These are phyloP conservation scores for Verticillium nubilum DNA, from an alignment of 2,329 filamentous ascomycete genomes.

Conservation along the genomic window DNA sequence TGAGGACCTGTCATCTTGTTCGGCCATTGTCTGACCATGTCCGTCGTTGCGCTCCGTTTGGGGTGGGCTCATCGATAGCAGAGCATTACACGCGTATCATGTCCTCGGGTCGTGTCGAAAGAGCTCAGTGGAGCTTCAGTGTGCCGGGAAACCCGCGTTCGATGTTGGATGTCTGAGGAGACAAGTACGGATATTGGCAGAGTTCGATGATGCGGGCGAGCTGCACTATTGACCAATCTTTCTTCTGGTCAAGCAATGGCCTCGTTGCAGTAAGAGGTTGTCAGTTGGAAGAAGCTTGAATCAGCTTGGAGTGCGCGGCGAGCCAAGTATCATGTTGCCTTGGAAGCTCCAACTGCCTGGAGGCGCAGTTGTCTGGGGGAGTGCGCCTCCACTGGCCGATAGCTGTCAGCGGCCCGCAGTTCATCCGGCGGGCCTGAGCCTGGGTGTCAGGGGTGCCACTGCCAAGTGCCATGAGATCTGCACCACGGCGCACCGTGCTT, in stretches of 20 bases:
- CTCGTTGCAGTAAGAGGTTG: background rate
- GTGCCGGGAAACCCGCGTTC: background rate
- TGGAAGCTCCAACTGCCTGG: background rate
- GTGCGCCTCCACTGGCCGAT: background rate
- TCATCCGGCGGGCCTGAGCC: background rate
- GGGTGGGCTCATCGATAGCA: conserved; percentile 12
- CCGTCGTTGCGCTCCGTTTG: conserved; percentile 24
- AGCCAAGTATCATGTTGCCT: background rate
- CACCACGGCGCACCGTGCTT: background rate
- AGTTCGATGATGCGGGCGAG: background rate
- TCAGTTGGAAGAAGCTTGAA: background rate
- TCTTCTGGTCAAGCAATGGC: background rate
- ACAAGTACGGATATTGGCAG: background rate
- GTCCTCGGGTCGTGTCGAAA: background rate
- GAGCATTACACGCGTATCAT: conserved; percentile 10
- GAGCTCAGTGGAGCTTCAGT: background rate
- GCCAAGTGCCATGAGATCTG: background rate
- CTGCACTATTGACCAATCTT: background rate
- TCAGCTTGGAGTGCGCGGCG: background rate
- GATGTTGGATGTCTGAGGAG: background rate
- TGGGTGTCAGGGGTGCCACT: background rate
- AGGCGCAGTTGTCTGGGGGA: background rate
- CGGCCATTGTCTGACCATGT: conserved; percentile 39
- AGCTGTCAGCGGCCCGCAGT: background rate
- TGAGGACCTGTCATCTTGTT: conserved; percentile 39